These are phyloP conservation scores for Nadsonia starkeyi-henricii DNA, from an alignment of 1,139 yeast genomes.

Conservation along the genomic window DNA sequence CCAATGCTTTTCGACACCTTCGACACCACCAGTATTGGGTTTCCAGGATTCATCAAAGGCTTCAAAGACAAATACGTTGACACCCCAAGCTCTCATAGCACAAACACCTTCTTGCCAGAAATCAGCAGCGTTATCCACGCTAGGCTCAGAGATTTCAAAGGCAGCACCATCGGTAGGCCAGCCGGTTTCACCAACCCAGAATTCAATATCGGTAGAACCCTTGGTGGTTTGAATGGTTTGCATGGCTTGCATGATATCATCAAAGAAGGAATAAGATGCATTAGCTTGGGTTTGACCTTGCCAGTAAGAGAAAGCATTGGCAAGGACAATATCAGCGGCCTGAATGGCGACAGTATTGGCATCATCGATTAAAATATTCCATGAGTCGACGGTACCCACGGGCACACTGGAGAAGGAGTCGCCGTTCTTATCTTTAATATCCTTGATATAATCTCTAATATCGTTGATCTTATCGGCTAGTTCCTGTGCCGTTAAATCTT, in stretches of 20 bases:
- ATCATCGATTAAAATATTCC: constrained; percentile 84
- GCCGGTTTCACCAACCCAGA: constrained; percentile 98
- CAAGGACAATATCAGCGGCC: constrained; percentile 73
- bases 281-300: constrained; percentile 80
- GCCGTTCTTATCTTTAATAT: constrained; percentile 68
- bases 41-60: constrained; percentile 95
- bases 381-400: constrained; percentile 90
- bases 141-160: constrained; percentile 40
- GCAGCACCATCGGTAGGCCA: constrained; percentile 88
- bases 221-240: constrained; percentile 72
- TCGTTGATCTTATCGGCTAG: constrained; percentile 40
- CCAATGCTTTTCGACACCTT: constrained; percentile 85
- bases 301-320: constrained; percentile 97
- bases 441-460: constrained; percentile 41
- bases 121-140: constrained; percentile 54
- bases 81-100: constrained; percentile 90
- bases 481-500: constrained; percentile 54
- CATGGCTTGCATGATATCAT: constrained; percentile 92
- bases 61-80: constrained; percentile 83
- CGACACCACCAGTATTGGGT: constrained; percentile 58
- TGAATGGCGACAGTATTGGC: constrained; percentile 51
- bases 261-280: constrained; percentile 81
- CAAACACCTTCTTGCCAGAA: constrained; percentile 85
- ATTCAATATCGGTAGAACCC: constrained; percentile 69
- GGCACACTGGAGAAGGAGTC: constrained; percentile 53